Evolutionary conservation across 768 basidiomycete genomes (phyloP).

Genomic region (Suillus ampliporus): DNA sequence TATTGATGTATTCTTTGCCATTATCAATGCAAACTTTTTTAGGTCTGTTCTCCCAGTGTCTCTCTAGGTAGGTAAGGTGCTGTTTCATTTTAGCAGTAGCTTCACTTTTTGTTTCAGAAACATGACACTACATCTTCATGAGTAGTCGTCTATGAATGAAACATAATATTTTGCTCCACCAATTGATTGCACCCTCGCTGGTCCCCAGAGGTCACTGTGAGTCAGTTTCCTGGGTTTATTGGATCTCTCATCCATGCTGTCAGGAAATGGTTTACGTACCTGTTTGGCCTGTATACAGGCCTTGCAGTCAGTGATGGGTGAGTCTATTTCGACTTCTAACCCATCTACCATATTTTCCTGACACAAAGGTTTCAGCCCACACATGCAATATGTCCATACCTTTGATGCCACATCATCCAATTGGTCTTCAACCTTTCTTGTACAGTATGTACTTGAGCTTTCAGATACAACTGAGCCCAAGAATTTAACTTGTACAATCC

Average conservation of each 20-base stretch:
- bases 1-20: conserved; percentile 39
- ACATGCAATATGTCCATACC: neutral
- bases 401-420: no score
- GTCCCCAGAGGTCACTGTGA: conserved; percentile 35
- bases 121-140: conserved; percentile 1
- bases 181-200: conserved; percentile 16
- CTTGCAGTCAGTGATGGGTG: neutral
- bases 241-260: neutral
- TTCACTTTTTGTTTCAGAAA: conserved; percentile 32
- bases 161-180: conserved; percentile 32
- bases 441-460: no score
- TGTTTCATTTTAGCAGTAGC: conserved; percentile 23
- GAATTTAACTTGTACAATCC: no score
- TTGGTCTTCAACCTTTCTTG: no score
- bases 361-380: neutral
- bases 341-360: neutral
- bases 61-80: conserved; percentile 20
- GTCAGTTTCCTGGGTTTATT: neutral
- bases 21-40: conserved; percentile 34
- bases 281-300: conserved; percentile 13
- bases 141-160: conserved; percentile 25
- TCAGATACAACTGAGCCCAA: no score
- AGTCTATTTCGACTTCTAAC: neutral
- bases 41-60: conserved; percentile 14
- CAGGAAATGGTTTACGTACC: neutral